phyloP scores from a whole-genome alignment of 2,329 filamentous ascomycete species.

The Ophiostoma perfectum region DNA sequence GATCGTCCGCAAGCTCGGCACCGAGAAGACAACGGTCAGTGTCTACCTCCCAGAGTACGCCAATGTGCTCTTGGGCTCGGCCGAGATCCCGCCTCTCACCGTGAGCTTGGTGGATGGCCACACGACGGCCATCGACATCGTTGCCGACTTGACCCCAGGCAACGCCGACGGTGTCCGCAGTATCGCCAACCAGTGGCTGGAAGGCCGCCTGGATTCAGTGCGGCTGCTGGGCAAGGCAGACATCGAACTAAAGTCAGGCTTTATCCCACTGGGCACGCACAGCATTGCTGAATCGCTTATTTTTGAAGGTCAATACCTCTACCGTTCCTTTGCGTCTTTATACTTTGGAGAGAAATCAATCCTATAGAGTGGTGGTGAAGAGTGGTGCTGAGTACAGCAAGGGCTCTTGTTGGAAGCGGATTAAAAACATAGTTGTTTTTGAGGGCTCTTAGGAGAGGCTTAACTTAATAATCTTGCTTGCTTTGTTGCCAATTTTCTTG shows the following conservation, averaged over 20 bases:
- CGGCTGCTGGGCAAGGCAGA: constrained; percentile 67
- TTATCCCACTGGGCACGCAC: constrained; percentile 74
- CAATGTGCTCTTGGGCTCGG: constrained; percentile 70
- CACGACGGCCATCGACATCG: constrained; percentile 70
- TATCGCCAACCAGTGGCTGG: constrained; percentile 83
- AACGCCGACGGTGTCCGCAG: constrained; percentile 69
- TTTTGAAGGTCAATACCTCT: constrained; percentile 77
- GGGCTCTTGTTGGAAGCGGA: background rate
- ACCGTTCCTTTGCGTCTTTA: constrained; percentile 55
- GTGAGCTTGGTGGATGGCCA: constrained; percentile 74
- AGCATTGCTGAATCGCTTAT: constrained; percentile 66
- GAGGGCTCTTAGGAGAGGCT: background rate
- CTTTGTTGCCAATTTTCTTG: background rate
- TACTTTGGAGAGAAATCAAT: constrained; percentile 56
- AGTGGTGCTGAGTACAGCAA: constrained; percentile 3
- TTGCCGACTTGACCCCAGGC: constrained; percentile 70
- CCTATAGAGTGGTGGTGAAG: constrained; percentile 29
- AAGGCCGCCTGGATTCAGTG: constrained; percentile 67
- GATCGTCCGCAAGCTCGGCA: constrained; percentile 72
- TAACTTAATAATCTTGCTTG: background rate
- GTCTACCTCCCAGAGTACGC: constrained; percentile 81
- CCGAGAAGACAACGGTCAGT: constrained; percentile 62
- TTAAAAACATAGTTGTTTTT: constrained; percentile 9
- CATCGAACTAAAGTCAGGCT: constrained; percentile 69
- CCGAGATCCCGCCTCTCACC: constrained; percentile 66